Conservation (phyloP, 768 basidiomycete genomes). For the Cyclocybe aegerita region DNA sequence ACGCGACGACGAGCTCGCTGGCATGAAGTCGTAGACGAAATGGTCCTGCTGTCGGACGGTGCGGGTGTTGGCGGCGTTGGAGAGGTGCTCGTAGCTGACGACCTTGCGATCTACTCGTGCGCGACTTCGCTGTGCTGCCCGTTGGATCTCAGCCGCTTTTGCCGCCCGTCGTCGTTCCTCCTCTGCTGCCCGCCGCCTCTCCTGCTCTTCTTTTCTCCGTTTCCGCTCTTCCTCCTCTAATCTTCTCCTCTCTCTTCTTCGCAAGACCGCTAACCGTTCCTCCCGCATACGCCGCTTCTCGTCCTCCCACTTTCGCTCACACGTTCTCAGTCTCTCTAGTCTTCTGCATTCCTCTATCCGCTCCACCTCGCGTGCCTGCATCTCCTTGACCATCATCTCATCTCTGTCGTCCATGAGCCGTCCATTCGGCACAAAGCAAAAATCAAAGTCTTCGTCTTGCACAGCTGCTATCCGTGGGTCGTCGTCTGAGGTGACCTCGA, state of each 20-base stretch:
- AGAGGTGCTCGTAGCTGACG: slow-evolving; percentile 13
- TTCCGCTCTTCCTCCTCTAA: slow-evolving; percentile 23
- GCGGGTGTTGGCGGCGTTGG: slow-evolving; percentile 6
- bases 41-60: slow-evolving; percentile 3
- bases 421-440: slow-evolving; percentile 44
- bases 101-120: slow-evolving; percentile 13
- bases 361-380: slow-evolving; percentile 36
- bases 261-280: slow-evolving; percentile 33
- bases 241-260: slow-evolving; percentile 28
- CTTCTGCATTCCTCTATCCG: slow-evolving; percentile 35
- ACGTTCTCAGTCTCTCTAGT: slow-evolving; percentile 39
- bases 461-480: slow-evolving; percentile 67
- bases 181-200: slow-evolving; percentile 20
- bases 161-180: slow-evolving; percentile 24
- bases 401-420: slow-evolving; percentile 42
- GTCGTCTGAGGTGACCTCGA: slow-evolving; percentile 55
- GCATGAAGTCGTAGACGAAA: slow-evolving; percentile 19
- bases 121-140: slow-evolving; percentile 12
- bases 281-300: slow-evolving; percentile 43
- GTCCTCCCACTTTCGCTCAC: slow-evolving; percentile 48
- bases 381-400: slow-evolving; percentile 34
- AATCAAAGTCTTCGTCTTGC: slow-evolving; percentile 50
- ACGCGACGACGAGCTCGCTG: slow-evolving; percentile 20
- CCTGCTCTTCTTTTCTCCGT: slow-evolving; percentile 24
- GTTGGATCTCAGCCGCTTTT: slow-evolving; percentile 16